Evolutionary conservation across 371 early-diverging fungal genomes (phyloP).

Genomic region (Nosema muscidifuracis): DNA sequence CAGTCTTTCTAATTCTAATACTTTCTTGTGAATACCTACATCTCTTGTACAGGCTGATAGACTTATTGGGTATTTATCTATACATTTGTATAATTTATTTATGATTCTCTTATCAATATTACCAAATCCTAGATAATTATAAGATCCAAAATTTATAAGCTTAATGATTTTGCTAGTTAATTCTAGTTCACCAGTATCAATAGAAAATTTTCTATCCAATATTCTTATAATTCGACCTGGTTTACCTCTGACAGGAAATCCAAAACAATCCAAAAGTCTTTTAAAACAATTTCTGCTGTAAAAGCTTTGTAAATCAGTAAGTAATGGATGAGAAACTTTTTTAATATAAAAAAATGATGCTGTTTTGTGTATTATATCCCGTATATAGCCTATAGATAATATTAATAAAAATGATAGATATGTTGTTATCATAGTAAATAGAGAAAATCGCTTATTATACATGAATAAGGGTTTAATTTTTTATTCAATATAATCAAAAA

Average conservation of each 20-base stretch:
- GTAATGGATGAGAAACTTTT: constrained; percentile 68
- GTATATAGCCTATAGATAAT: constrained; percentile 56
- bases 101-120: constrained; percentile 78
- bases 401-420: constrained; percentile 58
- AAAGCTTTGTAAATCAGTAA: constrained; percentile 85
- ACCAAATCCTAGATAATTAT: constrained; percentile 98
- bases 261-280: constrained; percentile 89
- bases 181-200: constrained; percentile 75
- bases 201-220: constrained; percentile 72
- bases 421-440: constrained; percentile 48
- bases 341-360: constrained; percentile 38
- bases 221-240: constrained; percentile 81
- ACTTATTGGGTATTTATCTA: constrained; percentile 60
- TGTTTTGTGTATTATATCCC: constrained; percentile 56
- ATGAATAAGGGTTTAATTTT: too few relatives aligned
- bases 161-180: constrained; percentile 73
- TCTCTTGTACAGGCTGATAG: constrained; percentile 65
- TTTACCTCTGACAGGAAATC: constrained; percentile 84
- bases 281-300: constrained; percentile 83
- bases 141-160: constrained; percentile 88
- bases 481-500: too few relatives aligned
- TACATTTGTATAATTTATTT: constrained; percentile 73
- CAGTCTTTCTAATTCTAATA: constrained; percentile 73
- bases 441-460: too few relatives aligned
- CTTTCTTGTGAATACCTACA: constrained; percentile 67